A percentile compares a stretch with the other conserved stretches of the same genome.
These are phyloP conservation scores for Boletus smithii DNA, from an alignment of 1,284 basidiomycete genomes.

Conservation along the genomic window DNA sequence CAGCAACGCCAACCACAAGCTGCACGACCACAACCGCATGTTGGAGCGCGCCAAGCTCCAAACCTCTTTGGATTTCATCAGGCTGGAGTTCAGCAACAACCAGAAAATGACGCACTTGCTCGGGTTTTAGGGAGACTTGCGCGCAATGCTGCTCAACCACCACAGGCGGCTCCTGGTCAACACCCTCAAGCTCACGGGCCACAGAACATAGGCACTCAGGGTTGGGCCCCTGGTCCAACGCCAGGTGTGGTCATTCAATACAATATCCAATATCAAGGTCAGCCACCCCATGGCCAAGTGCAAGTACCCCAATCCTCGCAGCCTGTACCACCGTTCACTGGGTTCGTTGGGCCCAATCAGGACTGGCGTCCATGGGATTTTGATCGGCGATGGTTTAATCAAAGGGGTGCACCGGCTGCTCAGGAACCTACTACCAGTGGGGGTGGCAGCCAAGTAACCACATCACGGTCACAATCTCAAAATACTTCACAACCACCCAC, in stretches of 20 bases:
- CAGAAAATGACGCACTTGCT: conserved; percentile 36
- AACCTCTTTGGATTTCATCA: conserved; percentile 30
- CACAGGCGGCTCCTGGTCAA: conserved; percentile 19
- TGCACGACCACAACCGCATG: conserved; percentile 37
- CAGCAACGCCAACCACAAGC: conserved; percentile 35
- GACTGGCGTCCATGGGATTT: conserved; percentile 59
- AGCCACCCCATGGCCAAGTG: conserved; percentile 24
- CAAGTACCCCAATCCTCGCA: conserved; percentile 34
- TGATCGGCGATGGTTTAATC: conserved; percentile 33
- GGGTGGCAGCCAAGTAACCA: conserved; percentile 5
- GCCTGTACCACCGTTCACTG: conserved; percentile 46
- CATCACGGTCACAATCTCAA: conserved; percentile 16
- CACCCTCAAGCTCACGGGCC: conserved; percentile 20
- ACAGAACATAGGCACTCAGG: conserved; percentile 28
- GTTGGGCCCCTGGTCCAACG: conserved; percentile 32
- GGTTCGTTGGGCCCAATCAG: conserved; percentile 62
- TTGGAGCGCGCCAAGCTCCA: conserved; percentile 28
- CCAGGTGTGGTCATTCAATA: conserved; percentile 52
- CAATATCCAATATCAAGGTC: conserved; percentile 51
- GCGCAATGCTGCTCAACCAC: conserved; percentile 37
- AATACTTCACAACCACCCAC: conserved; percentile 30
- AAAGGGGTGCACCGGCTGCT: conserved; percentile 3
- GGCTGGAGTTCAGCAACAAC: conserved; percentile 31
- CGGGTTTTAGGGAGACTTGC: conserved; percentile 52
- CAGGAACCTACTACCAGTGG: conserved; percentile 10